Evolutionary conservation across 345 rosid genomes (phyloP).

Genomic region (Diplotaxis tenuifolia): DNA sequence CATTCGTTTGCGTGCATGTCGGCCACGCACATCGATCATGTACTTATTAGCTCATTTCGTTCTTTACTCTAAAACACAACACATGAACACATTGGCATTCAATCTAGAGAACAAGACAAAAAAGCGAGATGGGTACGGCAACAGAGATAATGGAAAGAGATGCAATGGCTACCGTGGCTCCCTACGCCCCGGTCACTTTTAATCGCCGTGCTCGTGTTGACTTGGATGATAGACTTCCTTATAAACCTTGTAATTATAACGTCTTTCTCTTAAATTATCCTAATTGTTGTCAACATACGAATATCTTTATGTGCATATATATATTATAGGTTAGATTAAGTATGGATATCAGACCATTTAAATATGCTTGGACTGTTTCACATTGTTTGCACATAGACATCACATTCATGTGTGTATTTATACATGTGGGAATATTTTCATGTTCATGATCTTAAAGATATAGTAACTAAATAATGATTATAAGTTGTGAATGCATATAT

Average conservation of each 20-base stretch:
- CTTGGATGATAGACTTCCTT: constrained; percentile 48
- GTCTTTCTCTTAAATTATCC: neutral
- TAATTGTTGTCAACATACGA: neutral
- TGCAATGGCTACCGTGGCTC: constrained; percentile 69
- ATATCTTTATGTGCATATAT: neutral
- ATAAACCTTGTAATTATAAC: constrained; percentile 68
- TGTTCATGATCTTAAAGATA: constrained; percentile 1
- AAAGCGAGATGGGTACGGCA: constrained; percentile 17
- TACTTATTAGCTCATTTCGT: neutral
- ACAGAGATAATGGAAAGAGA: constrained; percentile 43
- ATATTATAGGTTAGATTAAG: neutral
- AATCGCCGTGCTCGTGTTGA: constrained; percentile 61
- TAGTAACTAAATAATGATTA: no score
- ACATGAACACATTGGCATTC: constrained; percentile 11
- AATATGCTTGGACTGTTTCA: no score
- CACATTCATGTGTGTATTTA: no score
- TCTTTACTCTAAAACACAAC: neutral
- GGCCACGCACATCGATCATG: constrained; percentile 33
- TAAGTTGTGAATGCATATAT: no score
- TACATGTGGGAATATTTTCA: neutral
- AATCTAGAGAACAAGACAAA: neutral
- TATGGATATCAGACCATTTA: no score
- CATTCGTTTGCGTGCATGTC: constrained; percentile 28
- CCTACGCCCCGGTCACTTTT: constrained; percentile 64
- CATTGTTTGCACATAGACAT: no score